These are phyloP conservation scores for Pythium aphanidermatum DNA, from an alignment of 352 stramenopile genomes.

Conservation along the genomic window DNA sequence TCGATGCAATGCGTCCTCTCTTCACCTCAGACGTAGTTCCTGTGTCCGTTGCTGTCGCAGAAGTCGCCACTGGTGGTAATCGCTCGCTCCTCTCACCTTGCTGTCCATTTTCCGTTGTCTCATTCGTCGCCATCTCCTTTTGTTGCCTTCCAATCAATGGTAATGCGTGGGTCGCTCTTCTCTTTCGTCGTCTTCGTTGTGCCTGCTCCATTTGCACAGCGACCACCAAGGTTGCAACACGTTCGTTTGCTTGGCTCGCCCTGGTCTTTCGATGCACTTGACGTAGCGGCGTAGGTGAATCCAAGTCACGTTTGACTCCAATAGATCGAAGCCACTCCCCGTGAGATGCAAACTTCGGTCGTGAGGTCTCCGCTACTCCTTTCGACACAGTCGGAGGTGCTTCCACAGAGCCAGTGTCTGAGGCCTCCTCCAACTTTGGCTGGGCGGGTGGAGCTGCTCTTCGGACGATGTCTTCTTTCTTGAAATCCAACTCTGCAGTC, in stretches of 20 bases:
- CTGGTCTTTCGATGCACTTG: not conserved
- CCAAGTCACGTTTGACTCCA: not conserved
- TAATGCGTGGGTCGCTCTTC: not conserved
- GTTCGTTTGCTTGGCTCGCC: not conserved
- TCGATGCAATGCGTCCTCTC: no score
- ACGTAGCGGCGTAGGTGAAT: no score
- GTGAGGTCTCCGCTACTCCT: not conserved
- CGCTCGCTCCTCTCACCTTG: not conserved
- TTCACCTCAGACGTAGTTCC: no score
- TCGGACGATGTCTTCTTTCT: slow-evolving; percentile 12
- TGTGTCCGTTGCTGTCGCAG: no score
- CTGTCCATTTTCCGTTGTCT: not conserved
- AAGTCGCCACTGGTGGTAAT: no score
- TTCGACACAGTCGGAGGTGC: not conserved
- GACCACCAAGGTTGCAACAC: not conserved
- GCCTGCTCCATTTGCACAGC: not conserved
- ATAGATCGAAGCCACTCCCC: slow-evolving; percentile 15
- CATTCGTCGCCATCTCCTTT: not conserved
- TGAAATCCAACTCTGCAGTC: slow-evolving; percentile 14
- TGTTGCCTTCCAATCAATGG: not conserved
- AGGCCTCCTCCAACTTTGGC: not conserved
- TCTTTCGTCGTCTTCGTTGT: not conserved
- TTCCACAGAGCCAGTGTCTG: not conserved
- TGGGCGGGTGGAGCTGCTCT: not conserved
- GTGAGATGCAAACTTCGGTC: slow-evolving; percentile 16